Conservation (phyloP, 345 rosid species). For the Eucalyptus brandiana region DNA sequence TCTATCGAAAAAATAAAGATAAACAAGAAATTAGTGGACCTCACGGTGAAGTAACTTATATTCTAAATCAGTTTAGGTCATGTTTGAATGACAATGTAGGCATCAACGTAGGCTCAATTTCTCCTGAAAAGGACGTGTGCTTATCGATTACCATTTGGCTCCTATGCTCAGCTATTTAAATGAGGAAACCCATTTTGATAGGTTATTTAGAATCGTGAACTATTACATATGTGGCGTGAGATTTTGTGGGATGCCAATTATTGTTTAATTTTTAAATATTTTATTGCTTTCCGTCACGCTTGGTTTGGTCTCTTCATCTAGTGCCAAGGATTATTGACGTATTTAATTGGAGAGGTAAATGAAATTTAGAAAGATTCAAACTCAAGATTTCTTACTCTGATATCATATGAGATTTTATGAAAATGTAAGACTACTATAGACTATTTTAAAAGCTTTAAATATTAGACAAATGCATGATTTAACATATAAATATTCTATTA, state of each 20-base stretch:
- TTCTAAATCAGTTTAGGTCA: not conserved
- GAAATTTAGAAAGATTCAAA: not conserved
- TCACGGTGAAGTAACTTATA: not conserved
- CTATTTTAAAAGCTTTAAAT: too few relatives aligned
- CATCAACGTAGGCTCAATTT: not conserved
- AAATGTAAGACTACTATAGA: not conserved
- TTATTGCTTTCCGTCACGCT: not conserved
- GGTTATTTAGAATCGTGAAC: too few relatives aligned
- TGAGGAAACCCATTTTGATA: too few relatives aligned
- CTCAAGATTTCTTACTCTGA: not conserved
- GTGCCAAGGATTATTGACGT: not conserved
- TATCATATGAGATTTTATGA: not conserved
- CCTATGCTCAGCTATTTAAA: not conserved
- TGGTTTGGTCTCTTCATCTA: not conserved
- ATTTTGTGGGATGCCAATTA: too few relatives aligned
- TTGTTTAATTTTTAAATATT: too few relatives aligned
- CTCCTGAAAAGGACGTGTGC: not conserved
- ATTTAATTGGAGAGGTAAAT: not conserved
- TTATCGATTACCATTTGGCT: not conserved
- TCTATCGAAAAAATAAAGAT: accelerated
- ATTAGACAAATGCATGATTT: not conserved
- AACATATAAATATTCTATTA: too few relatives aligned
- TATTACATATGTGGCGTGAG: too few relatives aligned
- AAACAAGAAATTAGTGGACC: not conserved
- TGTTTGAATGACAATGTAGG: not conserved